phyloP scores from a whole-genome alignment of 768 basidiomycete genomes.

The Russula emetica region DNA sequence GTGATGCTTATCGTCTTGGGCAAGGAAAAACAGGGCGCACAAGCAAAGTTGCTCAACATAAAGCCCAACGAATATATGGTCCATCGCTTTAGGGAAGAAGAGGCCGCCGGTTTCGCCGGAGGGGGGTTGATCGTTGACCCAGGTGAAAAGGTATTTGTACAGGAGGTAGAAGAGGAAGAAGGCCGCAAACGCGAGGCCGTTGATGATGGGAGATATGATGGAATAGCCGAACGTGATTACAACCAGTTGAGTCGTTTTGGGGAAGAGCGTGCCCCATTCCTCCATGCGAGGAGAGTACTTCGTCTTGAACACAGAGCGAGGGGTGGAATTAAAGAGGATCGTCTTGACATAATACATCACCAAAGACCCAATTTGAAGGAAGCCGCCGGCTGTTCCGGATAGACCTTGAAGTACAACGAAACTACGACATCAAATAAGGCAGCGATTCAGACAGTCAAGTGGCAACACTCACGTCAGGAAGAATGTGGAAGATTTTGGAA shows the following conservation, averaged over 20 bases:
- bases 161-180: conserved; percentile 82
- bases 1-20: conserved; percentile 48
- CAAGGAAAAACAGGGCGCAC: conserved; percentile 87
- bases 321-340: conserved; percentile 81
- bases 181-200: conserved; percentile 75
- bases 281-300: conserved; percentile 68
- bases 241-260: conserved; percentile 68
- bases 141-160: conserved; percentile 53
- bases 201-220: conserved; percentile 90
- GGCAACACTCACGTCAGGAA: conserved; percentile 66
- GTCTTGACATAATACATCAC: conserved; percentile 88
- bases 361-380: conserved; percentile 73
- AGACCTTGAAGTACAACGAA: conserved; percentile 81
- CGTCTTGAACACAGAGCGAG: conserved; percentile 78
- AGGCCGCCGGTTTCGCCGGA: conserved; percentile 81
- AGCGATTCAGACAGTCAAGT: background rate
- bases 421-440: conserved; percentile 35
- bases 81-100: conserved; percentile 93
- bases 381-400: conserved; percentile 70
- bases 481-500: conserved; percentile 84
- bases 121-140: conserved; percentile 63
- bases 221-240: conserved; percentile 83
- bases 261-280: conserved; percentile 73
- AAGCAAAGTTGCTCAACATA: conserved; percentile 89
- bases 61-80: conserved; percentile 89